Percentiles rank a stretch among this genome's conserved stretches.
Conservation (phyloP, 2,329 filamentous ascomycete genomes). For the Xylariaceae sp. region DNA sequence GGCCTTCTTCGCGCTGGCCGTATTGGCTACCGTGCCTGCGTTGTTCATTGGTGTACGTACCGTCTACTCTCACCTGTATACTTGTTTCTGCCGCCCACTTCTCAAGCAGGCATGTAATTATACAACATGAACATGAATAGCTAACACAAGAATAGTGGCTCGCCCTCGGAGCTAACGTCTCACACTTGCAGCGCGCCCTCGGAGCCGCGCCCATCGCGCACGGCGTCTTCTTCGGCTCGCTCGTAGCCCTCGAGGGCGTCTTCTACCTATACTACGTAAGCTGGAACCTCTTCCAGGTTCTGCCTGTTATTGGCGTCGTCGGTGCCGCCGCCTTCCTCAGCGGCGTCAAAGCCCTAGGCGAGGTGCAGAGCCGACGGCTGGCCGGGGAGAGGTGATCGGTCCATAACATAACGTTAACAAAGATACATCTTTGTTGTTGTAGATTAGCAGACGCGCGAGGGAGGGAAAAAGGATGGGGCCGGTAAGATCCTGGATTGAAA, state of each 20-base stretch:
- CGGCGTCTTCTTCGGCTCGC: slow-evolving; percentile 82
- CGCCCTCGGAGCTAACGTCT: slow-evolving; percentile 80
- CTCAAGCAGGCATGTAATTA: background rate
- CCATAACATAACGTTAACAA: background rate
- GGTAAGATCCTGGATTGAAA: no score
- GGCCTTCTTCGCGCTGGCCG: slow-evolving; percentile 75
- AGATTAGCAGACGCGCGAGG: no score
- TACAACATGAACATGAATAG: background rate
- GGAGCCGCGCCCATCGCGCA: slow-evolving; percentile 81
- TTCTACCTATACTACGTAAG: slow-evolving; percentile 94
- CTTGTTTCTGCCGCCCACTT: background rate
- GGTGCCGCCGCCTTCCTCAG: slow-evolving; percentile 79
- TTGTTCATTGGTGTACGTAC: slow-evolving; percentile 72
- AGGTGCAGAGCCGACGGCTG: slow-evolving; percentile 88
- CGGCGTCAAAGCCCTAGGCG: slow-evolving; percentile 86
- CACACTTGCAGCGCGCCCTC: slow-evolving; percentile 78
- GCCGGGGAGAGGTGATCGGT: slow-evolving; percentile 64
- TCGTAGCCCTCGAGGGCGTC: slow-evolving; percentile 85
- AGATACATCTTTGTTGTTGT: no score
- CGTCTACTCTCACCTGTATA: background rate
- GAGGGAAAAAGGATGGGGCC: no score
- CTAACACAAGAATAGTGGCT: slow-evolving; percentile 67
- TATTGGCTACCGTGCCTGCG: slow-evolving; percentile 75
- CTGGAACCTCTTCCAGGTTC: slow-evolving; percentile 90
- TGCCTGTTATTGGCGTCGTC: slow-evolving; percentile 75